Base-by-base conservation (phyloP, 1,139 yeast species). In the Hemisphaericaspora xylofermentans region DNA sequence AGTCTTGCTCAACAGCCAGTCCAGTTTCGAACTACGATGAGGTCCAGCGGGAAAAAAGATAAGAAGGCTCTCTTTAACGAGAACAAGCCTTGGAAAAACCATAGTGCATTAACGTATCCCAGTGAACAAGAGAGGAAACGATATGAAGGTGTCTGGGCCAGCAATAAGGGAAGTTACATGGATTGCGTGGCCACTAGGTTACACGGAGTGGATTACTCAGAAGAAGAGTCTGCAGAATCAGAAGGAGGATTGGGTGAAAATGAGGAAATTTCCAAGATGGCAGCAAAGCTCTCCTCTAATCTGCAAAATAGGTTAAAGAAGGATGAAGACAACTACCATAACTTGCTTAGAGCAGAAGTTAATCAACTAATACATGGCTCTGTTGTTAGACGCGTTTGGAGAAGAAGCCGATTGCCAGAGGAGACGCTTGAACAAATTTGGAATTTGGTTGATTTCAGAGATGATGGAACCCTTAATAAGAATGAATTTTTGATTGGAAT, bases 51-150 rank as follows among this genome's bases (percentile, higher is more conserved):
- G 50, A 66, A 62, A 42, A 66, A 63, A 42, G 71, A 66, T 19
- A 68, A 66, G 47, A 74, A 71, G 51, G 63, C 70, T 33, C 59
- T 64, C 17, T 91, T 93, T 60, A 85, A 93, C 57, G 96, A 87
- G 52, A 88, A 87, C 48, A 89, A 91, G 60, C 98, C 98, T 0
- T 93, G 98, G 98, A 93, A 91, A 54, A 83, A 88, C 54, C 96
- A 88, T 57, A 71, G 69, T 32, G 86, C 81, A 47, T 71, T 82
- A 9, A 71, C 70, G 36, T 71, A 66, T 40, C 73, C 89, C 10
- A 75, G 85, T 0, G 89, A 84, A 22, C 75, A 71, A 28, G 98
- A 93, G 58, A 71, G 88, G 44, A 89, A 88, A 56, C 65, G 98
- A 38, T 91, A 91, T 60, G 97, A 89, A 60, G 95, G 95, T 13